A percentile compares a stretch with the other conserved stretches of the same genome.
These are phyloP conservation scores for Didymella lethalis DNA, from an alignment of 2,329 filamentous ascomycete species.

Conservation along the genomic window DNA sequence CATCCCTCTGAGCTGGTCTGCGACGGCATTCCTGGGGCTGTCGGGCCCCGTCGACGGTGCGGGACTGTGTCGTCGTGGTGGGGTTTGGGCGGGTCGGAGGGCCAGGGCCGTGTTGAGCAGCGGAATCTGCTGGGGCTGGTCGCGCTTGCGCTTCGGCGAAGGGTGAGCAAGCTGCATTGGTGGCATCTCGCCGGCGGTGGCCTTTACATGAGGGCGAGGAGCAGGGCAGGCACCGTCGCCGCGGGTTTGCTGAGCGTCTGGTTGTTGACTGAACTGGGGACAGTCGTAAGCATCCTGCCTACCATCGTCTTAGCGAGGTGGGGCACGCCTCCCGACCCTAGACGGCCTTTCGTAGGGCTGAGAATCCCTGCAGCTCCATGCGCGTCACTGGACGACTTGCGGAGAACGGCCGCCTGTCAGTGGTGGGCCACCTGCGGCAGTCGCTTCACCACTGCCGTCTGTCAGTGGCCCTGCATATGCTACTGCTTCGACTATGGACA, in stretches of 20 bases:
- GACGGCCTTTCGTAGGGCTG: slow-evolving; percentile 30
- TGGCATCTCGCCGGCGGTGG: slow-evolving; percentile 41
- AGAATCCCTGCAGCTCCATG: slow-evolving; percentile 12
- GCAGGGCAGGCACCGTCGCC: slow-evolving; percentile 3
- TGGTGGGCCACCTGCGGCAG: slow-evolving; percentile 6
- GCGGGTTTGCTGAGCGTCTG: slow-evolving; percentile 5
- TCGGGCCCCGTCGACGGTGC: slow-evolving; percentile 35
- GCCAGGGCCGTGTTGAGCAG: slow-evolving; percentile 43
- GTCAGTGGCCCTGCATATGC: slow-evolving; percentile 1
- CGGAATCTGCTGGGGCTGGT: slow-evolving; percentile 40
- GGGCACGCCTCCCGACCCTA: slow-evolving; percentile 17
- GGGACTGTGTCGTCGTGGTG: slow-evolving; percentile 34
- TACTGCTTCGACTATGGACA: neutral
- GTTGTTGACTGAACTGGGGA: slow-evolving; percentile 7
- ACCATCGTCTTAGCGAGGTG: slow-evolving; percentile 33
- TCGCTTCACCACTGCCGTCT: neutral
- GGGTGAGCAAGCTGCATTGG: slow-evolving; percentile 46
- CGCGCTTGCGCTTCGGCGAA: slow-evolving; percentile 52
- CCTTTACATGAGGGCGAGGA: slow-evolving; percentile 36
- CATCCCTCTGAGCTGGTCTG: slow-evolving; percentile 48
- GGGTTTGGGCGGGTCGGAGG: slow-evolving; percentile 37
- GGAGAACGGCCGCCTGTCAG: slow-evolving; percentile 15
- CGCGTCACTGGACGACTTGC: slow-evolving; percentile 11
- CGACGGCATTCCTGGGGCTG: slow-evolving; percentile 48
- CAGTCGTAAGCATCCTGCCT: slow-evolving; percentile 11